Evolutionary conservation across 2,329 filamentous ascomycete genomes (phyloP).

Genomic region (Hypoxylon sp.): DNA sequence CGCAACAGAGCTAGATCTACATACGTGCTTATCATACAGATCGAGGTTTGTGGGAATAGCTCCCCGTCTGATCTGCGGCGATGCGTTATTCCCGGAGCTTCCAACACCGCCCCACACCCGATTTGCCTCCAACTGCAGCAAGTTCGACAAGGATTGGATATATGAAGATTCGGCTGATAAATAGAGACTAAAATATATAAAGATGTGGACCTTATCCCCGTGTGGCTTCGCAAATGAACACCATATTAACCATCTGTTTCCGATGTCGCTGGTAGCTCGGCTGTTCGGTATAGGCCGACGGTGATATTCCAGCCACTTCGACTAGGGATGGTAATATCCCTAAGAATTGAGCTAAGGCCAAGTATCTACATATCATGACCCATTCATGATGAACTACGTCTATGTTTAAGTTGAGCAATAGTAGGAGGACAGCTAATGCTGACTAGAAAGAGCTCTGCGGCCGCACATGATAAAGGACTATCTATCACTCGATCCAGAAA

Average conservation of each 20-base stretch:
- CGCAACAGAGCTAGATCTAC: conserved; percentile 9
- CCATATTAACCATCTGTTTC: conserved; percentile 10
- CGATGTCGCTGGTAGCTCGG: conserved; percentile 37
- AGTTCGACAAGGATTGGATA: neutral
- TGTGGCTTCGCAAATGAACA: conserved; percentile 6
- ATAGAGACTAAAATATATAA: conserved; percentile 14
- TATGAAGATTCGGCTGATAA: neutral
- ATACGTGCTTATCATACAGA: conserved; percentile 1
- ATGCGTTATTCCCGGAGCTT: conserved; percentile 32
- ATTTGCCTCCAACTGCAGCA: neutral
- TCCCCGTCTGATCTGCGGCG: conserved; percentile 1
- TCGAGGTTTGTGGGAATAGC: conserved; percentile 19
- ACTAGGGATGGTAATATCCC: neutral
- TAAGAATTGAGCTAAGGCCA: neutral
- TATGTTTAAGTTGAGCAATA: neutral
- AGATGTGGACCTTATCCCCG: neutral
- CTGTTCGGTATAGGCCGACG: conserved; percentile 2
- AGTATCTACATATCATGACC: neutral
- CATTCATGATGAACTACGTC: neutral
- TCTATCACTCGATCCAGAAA: conserved; percentile 2
- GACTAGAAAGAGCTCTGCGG: no score
- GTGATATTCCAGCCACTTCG: neutral
- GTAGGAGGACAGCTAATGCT: no score
- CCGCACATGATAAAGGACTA: neutral
- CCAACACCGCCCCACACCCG: conserved; percentile 19